Evolutionary conservation across 495 filamentous ascomycete genomes (phyloP).

Genomic region (Sabuloglossum arenarium): DNA sequence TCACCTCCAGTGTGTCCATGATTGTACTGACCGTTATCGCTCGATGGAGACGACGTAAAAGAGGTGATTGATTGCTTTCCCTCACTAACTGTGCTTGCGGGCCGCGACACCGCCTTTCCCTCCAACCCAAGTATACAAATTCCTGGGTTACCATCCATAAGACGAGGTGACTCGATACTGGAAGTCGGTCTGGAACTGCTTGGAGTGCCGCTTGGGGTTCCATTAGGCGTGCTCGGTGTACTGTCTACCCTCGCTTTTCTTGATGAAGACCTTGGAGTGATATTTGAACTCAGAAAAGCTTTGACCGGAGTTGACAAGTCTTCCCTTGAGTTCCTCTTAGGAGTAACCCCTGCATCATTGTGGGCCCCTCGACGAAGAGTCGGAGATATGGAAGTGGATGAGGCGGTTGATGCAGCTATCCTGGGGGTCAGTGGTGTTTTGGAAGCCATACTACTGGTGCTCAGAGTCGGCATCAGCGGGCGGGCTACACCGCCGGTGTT

Average conservation of each 20-base stretch:
- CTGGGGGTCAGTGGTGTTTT: constrained; percentile 28
- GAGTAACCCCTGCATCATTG: constrained; percentile 17
- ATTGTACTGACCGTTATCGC: not conserved
- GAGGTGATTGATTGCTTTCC: constrained; percentile 12
- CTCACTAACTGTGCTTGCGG: constrained; percentile 7
- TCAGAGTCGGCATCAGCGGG: constrained; percentile 25
- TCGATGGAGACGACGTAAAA: constrained; percentile 12
- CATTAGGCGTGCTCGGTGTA: constrained; percentile 33
- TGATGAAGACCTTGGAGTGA: constrained; percentile 51
- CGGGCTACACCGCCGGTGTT: constrained; percentile 22
- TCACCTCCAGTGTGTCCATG: constrained; percentile 3
- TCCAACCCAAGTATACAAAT: not conserved
- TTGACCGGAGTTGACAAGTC: constrained; percentile 28
- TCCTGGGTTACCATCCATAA: not conserved
- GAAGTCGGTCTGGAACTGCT: not conserved
- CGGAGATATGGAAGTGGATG: constrained; percentile 15
- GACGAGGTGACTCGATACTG: not conserved
- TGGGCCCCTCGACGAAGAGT: constrained; percentile 17
- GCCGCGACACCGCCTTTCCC: not conserved
- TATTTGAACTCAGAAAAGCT: constrained; percentile 37
- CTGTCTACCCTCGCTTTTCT: constrained; percentile 47
- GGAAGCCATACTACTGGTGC: constrained; percentile 22
- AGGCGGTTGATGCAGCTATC: constrained; percentile 20
- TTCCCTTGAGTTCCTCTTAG: constrained; percentile 16
- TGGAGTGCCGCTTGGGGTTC: constrained; percentile 7